These are phyloP conservation scores for Croton laevigatus DNA, from an alignment of 441 rosid species.

Conservation along the genomic window DNA sequence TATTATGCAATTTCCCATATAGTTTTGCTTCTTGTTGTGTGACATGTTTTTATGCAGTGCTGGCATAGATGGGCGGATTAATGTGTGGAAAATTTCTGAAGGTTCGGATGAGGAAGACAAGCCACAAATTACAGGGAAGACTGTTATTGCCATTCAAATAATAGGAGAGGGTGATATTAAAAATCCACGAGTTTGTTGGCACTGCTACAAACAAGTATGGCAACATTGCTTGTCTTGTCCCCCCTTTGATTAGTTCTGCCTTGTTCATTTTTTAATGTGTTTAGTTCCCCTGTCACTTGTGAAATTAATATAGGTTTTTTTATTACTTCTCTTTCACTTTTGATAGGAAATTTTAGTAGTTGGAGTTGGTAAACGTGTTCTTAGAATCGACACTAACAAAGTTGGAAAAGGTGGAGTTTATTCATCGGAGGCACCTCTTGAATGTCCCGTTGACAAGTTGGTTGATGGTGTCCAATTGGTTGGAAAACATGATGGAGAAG, in stretches of 20 bases:
- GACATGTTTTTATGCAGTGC: slow-evolving; percentile 44
- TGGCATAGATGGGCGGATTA: slow-evolving; percentile 69
- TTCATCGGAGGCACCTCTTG: slow-evolving; percentile 70
- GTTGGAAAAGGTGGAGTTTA: slow-evolving; percentile 55
- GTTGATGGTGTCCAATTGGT: slow-evolving; percentile 78
- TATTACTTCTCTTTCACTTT: not conserved
- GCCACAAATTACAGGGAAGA: slow-evolving; percentile 61
- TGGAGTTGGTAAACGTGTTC: slow-evolving; percentile 65
- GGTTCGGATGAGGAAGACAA: slow-evolving; percentile 71
- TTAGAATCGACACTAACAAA: slow-evolving; percentile 70
- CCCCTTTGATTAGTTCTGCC: not conserved
- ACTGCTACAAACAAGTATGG: slow-evolving; percentile 73
- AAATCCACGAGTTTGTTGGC: slow-evolving; percentile 90
- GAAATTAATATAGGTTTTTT: not conserved
- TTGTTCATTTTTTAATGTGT: not conserved
- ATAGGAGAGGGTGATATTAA: slow-evolving; percentile 50
- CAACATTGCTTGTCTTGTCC: not conserved
- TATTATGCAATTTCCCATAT: slow-evolving; percentile 12
- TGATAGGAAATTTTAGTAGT: slow-evolving; percentile 77
- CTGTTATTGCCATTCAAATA: slow-evolving; percentile 60
- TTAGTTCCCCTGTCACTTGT: not conserved
- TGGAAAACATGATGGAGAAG: slow-evolving; percentile 82
- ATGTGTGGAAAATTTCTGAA: slow-evolving; percentile 73
- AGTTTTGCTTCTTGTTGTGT: slow-evolving; percentile 9
- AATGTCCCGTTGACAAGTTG: slow-evolving; percentile 58